Conservation (phyloP, 208 protist genomes). For the Acanthamoeba castellanii region DNA sequence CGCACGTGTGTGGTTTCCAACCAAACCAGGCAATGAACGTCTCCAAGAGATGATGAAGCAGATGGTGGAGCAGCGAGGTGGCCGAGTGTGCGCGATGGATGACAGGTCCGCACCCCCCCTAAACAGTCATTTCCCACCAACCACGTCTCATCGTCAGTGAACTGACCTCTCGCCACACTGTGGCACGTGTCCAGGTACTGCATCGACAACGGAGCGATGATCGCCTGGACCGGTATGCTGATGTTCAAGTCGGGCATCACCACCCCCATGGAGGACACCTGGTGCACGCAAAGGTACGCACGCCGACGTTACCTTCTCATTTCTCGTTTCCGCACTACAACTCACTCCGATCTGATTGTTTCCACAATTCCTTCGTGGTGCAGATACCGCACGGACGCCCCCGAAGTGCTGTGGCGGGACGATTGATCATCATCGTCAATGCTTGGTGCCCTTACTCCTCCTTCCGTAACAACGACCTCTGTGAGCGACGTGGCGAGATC, state of each 20-base stretch:
- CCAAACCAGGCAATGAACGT: slow-evolving; percentile 93
- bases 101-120: slow-evolving; percentile 79
- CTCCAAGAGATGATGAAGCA: slow-evolving; percentile 97
- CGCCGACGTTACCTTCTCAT: neutral
- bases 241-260: slow-evolving; percentile 88
- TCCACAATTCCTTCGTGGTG: neutral
- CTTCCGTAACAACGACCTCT: no score
- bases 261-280: slow-evolving; percentile 84
- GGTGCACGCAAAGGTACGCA: slow-evolving; percentile 88
- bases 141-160: neutral
- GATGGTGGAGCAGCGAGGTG: slow-evolving; percentile 94
- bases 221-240: slow-evolving; percentile 97
- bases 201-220: slow-evolving; percentile 99
- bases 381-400: slow-evolving; percentile 69
- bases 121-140: neutral
- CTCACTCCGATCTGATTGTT: neutral
- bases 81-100: slow-evolving; percentile 95
- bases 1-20: no score
- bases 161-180: no score
- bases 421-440: neutral
- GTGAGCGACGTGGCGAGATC: no score
- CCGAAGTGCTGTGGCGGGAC: slow-evolving; percentile 52
- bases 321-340: neutral
- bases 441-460: no score
- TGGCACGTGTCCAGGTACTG: slow-evolving; percentile 96